A percentile compares a stretch with the other conserved stretches of the same genome.
These are phyloP conservation scores for Irpex sp. DNA, from an alignment of 1,284 basidiomycete genomes.

Conservation along the genomic window DNA sequence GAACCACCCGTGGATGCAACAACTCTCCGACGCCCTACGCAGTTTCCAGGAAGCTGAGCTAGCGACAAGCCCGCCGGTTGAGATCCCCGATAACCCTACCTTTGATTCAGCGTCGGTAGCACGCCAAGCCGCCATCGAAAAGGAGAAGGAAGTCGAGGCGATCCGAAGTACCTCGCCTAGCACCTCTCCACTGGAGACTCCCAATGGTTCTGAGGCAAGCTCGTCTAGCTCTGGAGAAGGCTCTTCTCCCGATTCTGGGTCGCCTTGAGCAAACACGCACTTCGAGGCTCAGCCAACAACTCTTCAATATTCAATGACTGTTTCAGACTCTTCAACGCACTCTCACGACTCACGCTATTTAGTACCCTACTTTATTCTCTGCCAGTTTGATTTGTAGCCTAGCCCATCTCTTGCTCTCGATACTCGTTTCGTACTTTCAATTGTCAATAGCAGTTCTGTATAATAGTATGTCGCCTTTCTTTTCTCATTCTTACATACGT, in stretches of 20 bases:
- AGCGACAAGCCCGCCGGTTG: conserved; percentile 43
- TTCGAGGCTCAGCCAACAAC: not conserved
- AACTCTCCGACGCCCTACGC: conserved; percentile 66
- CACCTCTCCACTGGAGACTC: conserved; percentile 28
- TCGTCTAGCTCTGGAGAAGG: conserved; percentile 48
- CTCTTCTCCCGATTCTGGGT: not conserved
- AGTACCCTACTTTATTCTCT: not conserved
- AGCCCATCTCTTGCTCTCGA: not conserved
- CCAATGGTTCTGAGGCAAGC: conserved; percentile 14
- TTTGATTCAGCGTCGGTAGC: conserved; percentile 52
- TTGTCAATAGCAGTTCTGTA: not conserved
- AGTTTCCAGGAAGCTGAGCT: conserved; percentile 62
- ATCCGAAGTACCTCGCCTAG: conserved; percentile 35
- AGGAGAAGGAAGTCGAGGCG: conserved; percentile 57
- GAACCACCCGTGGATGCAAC: conserved; percentile 89
- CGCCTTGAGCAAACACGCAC: not conserved
- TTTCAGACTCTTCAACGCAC: not conserved
- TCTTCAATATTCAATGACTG: not conserved
- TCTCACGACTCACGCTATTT: not conserved
- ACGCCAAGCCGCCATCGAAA: conserved; percentile 51
- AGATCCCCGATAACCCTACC: conserved; percentile 42
- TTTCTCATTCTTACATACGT: not conserved
- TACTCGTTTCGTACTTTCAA: not conserved
- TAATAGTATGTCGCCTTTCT: not conserved
- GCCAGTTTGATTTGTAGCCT: not conserved